phyloP scores from a whole-genome alignment of 2,329 filamentous ascomycete genomes.

The Neofusicoccum laricinum region DNA sequence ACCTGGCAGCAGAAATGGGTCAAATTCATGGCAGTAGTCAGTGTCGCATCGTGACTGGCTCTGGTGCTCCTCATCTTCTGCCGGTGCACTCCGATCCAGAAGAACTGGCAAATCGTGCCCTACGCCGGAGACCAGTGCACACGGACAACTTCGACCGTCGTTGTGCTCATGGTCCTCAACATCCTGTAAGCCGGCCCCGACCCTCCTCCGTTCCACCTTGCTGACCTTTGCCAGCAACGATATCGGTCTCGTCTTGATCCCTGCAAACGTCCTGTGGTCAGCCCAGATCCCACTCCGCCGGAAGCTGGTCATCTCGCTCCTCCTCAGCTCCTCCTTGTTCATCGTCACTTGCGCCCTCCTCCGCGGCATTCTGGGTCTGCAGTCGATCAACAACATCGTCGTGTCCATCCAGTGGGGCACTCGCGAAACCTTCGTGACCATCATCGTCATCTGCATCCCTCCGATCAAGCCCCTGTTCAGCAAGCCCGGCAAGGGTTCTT shows the following conservation, averaged over 20 bases:
- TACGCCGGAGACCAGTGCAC: constrained; percentile 42
- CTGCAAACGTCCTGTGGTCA: constrained; percentile 40
- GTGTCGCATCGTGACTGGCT: constrained; percentile 31
- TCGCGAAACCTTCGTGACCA: constrained; percentile 46
- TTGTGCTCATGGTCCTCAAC: constrained; percentile 38
- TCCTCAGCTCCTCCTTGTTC: constrained; percentile 46
- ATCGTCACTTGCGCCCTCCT: constrained; percentile 43
- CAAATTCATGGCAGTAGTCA: constrained; percentile 27
- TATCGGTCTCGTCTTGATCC: constrained; percentile 39
- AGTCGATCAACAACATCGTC: constrained; percentile 34
- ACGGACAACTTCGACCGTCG: constrained; percentile 31
- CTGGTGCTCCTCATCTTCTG: constrained; percentile 36
- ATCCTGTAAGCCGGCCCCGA: constrained; percentile 18
- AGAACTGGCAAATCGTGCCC: constrained; percentile 42
- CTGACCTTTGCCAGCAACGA: constrained; percentile 35
- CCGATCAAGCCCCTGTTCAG: constrained; percentile 45
- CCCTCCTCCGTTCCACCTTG: background rate
- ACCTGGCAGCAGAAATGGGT: constrained; percentile 1
- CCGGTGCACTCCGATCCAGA: constrained; percentile 38
- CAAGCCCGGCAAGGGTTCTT: constrained; percentile 55
- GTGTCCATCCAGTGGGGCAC: constrained; percentile 44
- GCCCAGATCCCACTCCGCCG: constrained; percentile 38
- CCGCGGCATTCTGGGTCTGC: constrained; percentile 41
- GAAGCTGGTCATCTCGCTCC: constrained; percentile 39
- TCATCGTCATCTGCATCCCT: constrained; percentile 44